Base-by-base conservation (phyloP, 768 basidiomycete species). In the Leccinum imitatum region DNA sequence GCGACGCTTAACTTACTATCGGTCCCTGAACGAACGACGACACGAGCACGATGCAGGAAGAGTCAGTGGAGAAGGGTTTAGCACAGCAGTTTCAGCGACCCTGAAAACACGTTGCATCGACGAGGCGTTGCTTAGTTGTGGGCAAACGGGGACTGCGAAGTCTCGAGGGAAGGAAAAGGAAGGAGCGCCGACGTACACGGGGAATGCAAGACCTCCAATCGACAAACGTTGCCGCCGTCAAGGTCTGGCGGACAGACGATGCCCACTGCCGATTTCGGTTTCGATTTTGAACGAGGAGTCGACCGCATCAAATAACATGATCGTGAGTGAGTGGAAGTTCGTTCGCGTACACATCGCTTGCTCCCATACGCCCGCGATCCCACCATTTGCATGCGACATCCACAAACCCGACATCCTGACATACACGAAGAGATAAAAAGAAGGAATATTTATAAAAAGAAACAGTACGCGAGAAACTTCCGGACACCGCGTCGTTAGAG, bases 31-130 rank as follows among this genome's bases (percentile, higher is more conserved):
- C n/a, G 41, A 44, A 44, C 41, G 41, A n/a, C 5, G 31, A 60
- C 19, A 46, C 39, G 37, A 14, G 21, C 7, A 25, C 17, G 33
- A 39, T 15, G 17, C 60, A 48, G 25, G 31, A 37, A 46, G 9
- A 44, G 41, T 19, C 2, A 27, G 25, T 19, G 6, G 13, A 27
- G 30, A 25, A 39, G 53, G 44, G 31, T 17, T 17, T 27, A 37
- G 23, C 21, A 59, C 41, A 46, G 58, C 56, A 27, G 5, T 1
- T 27, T n/a, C 54, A 15, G 4, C 54, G 67, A 69, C 67, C 67
- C 67, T 68, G 44, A 54, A 47, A 50, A 63, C 67, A 69, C 50
- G 67, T 58, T 56, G 66, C 55, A 70, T 62, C 63, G 68, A 67
- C 68, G 68, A 67, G 68, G 68, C 67, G 47, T 31, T 54, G 41